phyloP scores from a whole-genome alignment of 2,329 filamentous ascomycete genomes.

The Zymoseptoria crescenta region DNA sequence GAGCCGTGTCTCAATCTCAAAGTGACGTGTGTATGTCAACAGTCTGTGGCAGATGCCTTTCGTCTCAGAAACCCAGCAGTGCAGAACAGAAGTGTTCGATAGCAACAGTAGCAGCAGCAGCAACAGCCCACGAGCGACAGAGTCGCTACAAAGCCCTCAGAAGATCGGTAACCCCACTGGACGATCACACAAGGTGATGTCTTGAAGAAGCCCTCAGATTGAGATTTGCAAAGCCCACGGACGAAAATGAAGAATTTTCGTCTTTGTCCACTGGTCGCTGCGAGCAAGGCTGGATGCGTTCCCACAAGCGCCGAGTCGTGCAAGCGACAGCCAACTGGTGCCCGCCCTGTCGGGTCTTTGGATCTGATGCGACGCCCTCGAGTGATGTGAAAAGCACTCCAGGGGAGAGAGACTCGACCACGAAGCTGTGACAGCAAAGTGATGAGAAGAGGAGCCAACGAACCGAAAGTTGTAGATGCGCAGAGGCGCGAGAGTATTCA shows the following conservation, averaged over 20 bases:
- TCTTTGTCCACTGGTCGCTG: constrained; percentile 36
- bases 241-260: constrained; percentile 35
- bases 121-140: constrained; percentile 29
- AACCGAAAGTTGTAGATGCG: constrained; percentile 15
- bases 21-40: constrained; percentile 9
- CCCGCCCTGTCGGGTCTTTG: constrained; percentile 13
- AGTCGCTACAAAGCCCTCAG: constrained; percentile 28
- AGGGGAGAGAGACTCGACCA: constrained; percentile 19
- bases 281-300: constrained; percentile 42
- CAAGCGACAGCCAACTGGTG: constrained; percentile 22
- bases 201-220: constrained; percentile 28
- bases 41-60: constrained; percentile 14
- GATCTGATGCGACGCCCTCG: constrained; percentile 16
- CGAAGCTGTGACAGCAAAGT: constrained; percentile 15
- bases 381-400: constrained; percentile 9
- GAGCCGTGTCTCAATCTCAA: constrained; percentile 7
- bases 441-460: constrained; percentile 23
- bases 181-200: constrained; percentile 16
- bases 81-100: constrained; percentile 31
- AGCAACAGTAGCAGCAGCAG: constrained; percentile 23
- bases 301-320: constrained; percentile 44
- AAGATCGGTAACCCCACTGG: constrained; percentile 23
- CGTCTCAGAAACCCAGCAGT: constrained; percentile 32
- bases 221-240: constrained; percentile 28
- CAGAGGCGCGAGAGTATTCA: background rate